Percentiles rank a stretch among this genome's conserved stretches.
Evolutionary conservation across 495 filamentous ascomycete genomes (phyloP).

Genomic region (Neurospora sp.): DNA sequence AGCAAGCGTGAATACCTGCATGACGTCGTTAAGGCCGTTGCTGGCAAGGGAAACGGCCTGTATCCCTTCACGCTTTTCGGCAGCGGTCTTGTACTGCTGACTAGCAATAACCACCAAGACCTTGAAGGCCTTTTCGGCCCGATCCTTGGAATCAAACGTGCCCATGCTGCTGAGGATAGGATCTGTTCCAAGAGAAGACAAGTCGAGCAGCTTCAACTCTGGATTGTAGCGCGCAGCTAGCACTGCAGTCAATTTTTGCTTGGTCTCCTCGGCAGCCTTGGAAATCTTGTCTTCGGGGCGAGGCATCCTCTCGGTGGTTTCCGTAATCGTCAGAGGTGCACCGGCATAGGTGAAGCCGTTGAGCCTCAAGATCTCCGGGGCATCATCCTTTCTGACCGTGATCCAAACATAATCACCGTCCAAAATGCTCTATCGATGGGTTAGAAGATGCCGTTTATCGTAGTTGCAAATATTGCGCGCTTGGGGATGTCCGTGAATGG

Average conservation of each 20-base stretch:
- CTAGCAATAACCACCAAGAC: slow-evolving; percentile 78
- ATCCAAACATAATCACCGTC: slow-evolving; percentile 61
- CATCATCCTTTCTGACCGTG: slow-evolving; percentile 52
- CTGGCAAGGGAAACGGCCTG: slow-evolving; percentile 65
- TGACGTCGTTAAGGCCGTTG: slow-evolving; percentile 63
- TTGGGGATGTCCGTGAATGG: neutral
- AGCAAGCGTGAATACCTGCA: slow-evolving; percentile 59
- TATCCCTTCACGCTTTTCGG: slow-evolving; percentile 62
- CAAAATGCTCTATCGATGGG: slow-evolving; percentile 55
- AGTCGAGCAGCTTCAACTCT: slow-evolving; percentile 62
- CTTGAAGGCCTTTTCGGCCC: slow-evolving; percentile 80
- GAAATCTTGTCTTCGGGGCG: slow-evolving; percentile 20
- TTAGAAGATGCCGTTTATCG: slow-evolving; percentile 51
- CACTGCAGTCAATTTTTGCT: slow-evolving; percentile 39
- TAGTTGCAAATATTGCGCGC: slow-evolving; percentile 4
- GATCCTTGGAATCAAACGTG: slow-evolving; percentile 59
- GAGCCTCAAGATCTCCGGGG: slow-evolving; percentile 48
- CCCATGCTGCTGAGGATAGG: slow-evolving; percentile 56
- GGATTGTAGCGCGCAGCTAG: slow-evolving; percentile 64
- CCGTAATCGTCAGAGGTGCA: slow-evolving; percentile 43
- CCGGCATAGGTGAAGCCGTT: slow-evolving; percentile 58
- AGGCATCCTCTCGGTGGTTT: slow-evolving; percentile 21
- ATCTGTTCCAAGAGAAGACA: slow-evolving; percentile 65
- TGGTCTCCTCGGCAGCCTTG: slow-evolving; percentile 33
- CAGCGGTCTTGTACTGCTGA: slow-evolving; percentile 51